Conservation (phyloP, 1,284 basidiomycete genomes). For the Uromyces viciae-fabae region DNA sequence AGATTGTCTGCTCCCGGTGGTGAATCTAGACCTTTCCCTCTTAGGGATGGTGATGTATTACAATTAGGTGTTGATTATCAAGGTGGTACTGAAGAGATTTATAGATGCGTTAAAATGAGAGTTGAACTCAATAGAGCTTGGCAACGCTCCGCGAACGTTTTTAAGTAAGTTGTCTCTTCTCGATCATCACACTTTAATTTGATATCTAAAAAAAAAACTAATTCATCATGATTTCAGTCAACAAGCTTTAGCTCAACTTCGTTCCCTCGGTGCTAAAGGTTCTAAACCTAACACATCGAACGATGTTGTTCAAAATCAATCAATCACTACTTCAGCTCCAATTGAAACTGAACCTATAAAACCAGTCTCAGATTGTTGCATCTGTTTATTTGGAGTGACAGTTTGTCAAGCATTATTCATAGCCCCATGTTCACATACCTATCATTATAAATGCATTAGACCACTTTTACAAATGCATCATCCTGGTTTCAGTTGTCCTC, state of each 20-base stretch:
- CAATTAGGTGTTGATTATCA: constrained; percentile 98
- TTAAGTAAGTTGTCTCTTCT: constrained; percentile 71
- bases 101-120: constrained; percentile 94
- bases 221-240: constrained; percentile 18
- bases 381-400: constrained; percentile 87
- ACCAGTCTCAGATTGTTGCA: constrained; percentile 80
- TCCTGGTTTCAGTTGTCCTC: constrained; percentile 89
- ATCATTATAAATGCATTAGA: constrained; percentile 97
- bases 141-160: constrained; percentile 81
- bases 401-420: constrained; percentile 96
- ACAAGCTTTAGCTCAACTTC: constrained; percentile 38
- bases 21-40: constrained; percentile 71
- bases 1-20: constrained; percentile 76
- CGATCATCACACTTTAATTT: not conserved
- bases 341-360: not conserved
- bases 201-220: not conserved
- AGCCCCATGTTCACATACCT: constrained; percentile 61
- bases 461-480: constrained; percentile 81
- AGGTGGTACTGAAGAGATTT: constrained; percentile 94
- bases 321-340: not conserved
- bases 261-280: not conserved
- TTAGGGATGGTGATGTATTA: constrained; percentile 90
- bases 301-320: not conserved
- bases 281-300: not conserved
- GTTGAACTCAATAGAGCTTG: constrained; percentile 77